Conservation (phyloP, 2,329 filamentous ascomycete species). For the Zarea fungicola region DNA sequence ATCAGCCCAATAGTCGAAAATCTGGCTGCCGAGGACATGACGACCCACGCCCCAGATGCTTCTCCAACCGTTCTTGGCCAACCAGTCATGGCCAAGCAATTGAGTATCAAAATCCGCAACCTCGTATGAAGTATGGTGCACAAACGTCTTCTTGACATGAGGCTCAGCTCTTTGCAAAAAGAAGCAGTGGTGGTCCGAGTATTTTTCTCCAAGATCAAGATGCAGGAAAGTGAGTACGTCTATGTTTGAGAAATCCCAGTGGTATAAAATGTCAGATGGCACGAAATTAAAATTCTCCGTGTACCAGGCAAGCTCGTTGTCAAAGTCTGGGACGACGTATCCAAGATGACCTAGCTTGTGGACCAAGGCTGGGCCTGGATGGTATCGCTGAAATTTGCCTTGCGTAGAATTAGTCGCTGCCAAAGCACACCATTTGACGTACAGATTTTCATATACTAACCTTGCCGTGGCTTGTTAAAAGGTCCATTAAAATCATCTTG, state of each 20-base stretch:
- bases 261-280: constrained; percentile 27
- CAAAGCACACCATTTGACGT: no score
- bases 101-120: constrained; percentile 59
- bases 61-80: constrained; percentile 47
- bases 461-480: constrained; percentile 6
- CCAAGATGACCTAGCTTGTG: constrained; percentile 38
- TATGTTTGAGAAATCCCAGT: constrained; percentile 4
- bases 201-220: neutral
- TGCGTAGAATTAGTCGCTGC: no score
- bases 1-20: constrained; percentile 57
- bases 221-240: constrained; percentile 37
- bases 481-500: neutral
- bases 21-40: constrained; percentile 54
- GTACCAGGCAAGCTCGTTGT: constrained; percentile 30
- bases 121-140: constrained; percentile 30
- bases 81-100: constrained; percentile 53
- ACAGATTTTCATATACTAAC: no score
- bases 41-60: constrained; percentile 57
- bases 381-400: constrained; percentile 29
- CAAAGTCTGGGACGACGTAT: constrained; percentile 26
- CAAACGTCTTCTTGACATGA: no score
- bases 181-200: no score
- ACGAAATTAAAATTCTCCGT: constrained; percentile 36
- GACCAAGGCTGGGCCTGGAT: constrained; percentile 27
- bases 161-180: no score